Evolutionary conservation across 2,329 filamentous ascomycete species (phyloP), one percentile per base, ranked within the genome.

Genomic region (Pyrenophora seminiperda): DNA sequence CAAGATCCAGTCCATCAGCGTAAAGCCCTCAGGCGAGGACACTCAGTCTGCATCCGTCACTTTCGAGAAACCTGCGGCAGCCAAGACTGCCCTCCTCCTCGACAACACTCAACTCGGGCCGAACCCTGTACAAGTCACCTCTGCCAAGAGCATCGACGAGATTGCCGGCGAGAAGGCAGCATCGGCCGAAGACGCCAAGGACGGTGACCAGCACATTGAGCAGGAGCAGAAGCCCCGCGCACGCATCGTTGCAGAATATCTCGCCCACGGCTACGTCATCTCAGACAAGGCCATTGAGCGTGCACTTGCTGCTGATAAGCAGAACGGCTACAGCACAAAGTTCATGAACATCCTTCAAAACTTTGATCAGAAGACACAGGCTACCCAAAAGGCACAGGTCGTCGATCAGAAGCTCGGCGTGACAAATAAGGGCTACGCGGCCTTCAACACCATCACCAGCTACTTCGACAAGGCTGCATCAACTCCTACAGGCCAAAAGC

Each of bases 221-320:
- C 94, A 99, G 73, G 94, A 99, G 76, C 91, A 97, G 80, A 99
- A 99, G 83, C 94, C 94, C 13, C 89, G 92, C 66, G 85, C 89
- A 32, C 90, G 94, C 66, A 96, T 99, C 73, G 76, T 97, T 41
- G 94, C 94, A 59, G 94, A 99, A 79, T 97, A 97, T 76, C 88
- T 99, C 27, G 92, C 94, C 9, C 91, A 97, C 67, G 94, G 94
- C 63, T 99, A 99, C 77, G 83, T 86, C 31, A 81, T 97, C 59
- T 91, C 83, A 54, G 86, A 89, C 70, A 79, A 82, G 48, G 89
- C 90, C 41, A 87, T 96, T 63, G 83, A 94, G 77, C 83, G 83
- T 56, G 93, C 91, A 56, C 89, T 99, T 67, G 84, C 90, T 22
- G 85, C 97, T 42, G 94, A 99, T 79, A 80, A 89, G 72, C 88